Base-by-base conservation (phyloP, 2,329 filamentous ascomycete genomes). In the Monosporascus sp. region DNA sequence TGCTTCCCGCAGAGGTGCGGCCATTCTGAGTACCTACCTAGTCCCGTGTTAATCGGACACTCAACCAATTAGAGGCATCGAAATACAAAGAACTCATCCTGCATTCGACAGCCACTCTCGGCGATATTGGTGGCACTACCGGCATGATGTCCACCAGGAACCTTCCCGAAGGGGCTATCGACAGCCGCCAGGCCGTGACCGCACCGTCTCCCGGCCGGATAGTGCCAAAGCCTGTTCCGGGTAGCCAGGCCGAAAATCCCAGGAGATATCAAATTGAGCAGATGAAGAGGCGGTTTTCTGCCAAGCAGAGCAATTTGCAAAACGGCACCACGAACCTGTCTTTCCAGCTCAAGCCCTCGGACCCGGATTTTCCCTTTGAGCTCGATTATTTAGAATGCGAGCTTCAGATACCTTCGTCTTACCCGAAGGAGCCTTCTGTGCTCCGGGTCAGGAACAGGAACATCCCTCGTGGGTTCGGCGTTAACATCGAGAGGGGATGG, bases 281-380 rank as follows among this genome's bases (percentile, higher is more conserved):
- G 72, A 72, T 93, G 55, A 78, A 82, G 61, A 81, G 82, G 57
- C 81, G 89, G 36, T 93, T 83, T 68, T 74, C 72, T 1, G 74
- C 79, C 6, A 72, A 69, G 48, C 74, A 80, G 55, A 69, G 71
- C 11, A 70, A 63, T 15, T 62, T 73, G 3, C 64, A 68, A 6
- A 69, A 78, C 54, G 77, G 80, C 48, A 75, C 75, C 3, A 82
- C 81, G 0, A 76, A 80, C 17, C 69, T 92, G 39, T 70, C 74
- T 9, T 89, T 93, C 68, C 81, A 76, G 49, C 71, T 94, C 56
- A 72, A 71, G 14, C 89, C 89, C 5, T 90, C 89, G 6, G 89
- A 94, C 65, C 89, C 89, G 0, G 89, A 94, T 64, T 93, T 94
- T 62, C 87, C 89, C 1, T 93, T 89, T 68, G 87, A 91, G 56